Base-by-base conservation (phyloP, 805 yeast species). In the Wickerhamiella galacta region DNA sequence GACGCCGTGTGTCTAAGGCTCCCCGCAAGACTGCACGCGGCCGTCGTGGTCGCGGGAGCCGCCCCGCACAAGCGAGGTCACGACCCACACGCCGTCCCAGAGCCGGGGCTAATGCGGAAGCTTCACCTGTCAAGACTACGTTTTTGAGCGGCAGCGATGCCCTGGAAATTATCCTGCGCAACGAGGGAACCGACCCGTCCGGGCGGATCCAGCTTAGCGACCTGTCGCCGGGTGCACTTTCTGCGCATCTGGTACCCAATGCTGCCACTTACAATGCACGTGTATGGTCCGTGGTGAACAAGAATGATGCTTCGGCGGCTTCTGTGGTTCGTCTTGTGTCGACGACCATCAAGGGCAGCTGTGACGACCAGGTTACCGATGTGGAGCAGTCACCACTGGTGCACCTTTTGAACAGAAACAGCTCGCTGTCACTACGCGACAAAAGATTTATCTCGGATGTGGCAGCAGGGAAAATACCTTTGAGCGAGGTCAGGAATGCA, bases 231-330 rank as follows among this genome's bases (percentile, higher is more conserved):
- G 27, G 28, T 9, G n/a, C 30, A 12, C 30, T 37, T 17, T 25
- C 33, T 18, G 6, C 18, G 12, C 8, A 18, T 17, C 25, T 37
- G 12, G 33, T 21, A 11, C 37, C 36, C 22, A 18, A 22, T 16
- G 36, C 37, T 5, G 31, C 41, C 20, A 31, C 44, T 6, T 42
- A 21, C 28, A 41, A 45, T 28, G 26, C 45, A 16, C 48, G 49
- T 9, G 37, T 42, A 19, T 41, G 42, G 34, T 36, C 46, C 16
- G 33, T 42, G 28, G 33, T 45, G 20, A 35, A 40, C 32, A 16
- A 16, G 5, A 15, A 25, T n/a, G 8, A 18, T 21, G 14, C 17
- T 6, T 30, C 20, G 3, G 7, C 14, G 18, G 12, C 28, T 16
- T 14, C 29, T 19, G 23, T 32, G 12, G n/a, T 12, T 3, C n/a